phyloP scores from a whole-genome alignment of 805 yeast genomes.

The Nakazawaea peltata region DNA sequence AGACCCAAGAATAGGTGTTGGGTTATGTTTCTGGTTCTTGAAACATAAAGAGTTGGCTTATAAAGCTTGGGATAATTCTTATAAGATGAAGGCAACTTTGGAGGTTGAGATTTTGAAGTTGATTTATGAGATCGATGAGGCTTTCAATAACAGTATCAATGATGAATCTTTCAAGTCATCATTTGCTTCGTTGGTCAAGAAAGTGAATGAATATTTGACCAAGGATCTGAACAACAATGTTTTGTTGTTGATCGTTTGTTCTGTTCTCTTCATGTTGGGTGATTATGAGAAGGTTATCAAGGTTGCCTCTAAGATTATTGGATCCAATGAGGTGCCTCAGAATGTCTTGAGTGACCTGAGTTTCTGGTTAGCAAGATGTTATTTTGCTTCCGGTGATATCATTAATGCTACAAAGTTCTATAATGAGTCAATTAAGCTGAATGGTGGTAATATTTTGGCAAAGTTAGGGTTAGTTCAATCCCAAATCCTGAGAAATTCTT shows the following conservation, averaged over 20 bases:
- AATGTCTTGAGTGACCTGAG: constrained; percentile 50
- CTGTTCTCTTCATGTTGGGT: constrained; percentile 65
- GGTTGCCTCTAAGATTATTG: constrained; percentile 27
- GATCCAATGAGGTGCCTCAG: constrained; percentile 9
- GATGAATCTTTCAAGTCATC: constrained; percentile 53
- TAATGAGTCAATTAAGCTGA: constrained; percentile 59
- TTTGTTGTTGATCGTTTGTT: constrained; percentile 56
- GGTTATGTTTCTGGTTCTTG: constrained; percentile 87
- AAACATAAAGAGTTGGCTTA: constrained; percentile 72
- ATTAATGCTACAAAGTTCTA: constrained; percentile 67
- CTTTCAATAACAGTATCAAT: constrained; percentile 45
- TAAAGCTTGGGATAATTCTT: constrained; percentile 74
- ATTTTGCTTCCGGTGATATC: constrained; percentile 51
- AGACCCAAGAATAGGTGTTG: constrained; percentile 92
- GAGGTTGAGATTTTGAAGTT: constrained; percentile 61
- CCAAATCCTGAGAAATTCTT: constrained; percentile 62
- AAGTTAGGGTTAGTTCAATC: constrained; percentile 83
- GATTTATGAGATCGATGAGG: constrained; percentile 58
- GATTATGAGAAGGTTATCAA: constrained; percentile 49
- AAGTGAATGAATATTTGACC: constrained; percentile 32
- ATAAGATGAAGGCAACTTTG: constrained; percentile 51
- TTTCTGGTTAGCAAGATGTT: constrained; percentile 83
- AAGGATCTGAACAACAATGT: constrained; percentile 45
- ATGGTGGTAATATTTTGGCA: constrained; percentile 60
- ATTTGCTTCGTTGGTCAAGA: constrained; percentile 52